Percentiles rank a stretch among this genome's conserved stretches.
These are phyloP conservation scores for Tricholoma hemisulphureum DNA, from an alignment of 768 basidiomycete species.

Conservation along the genomic window DNA sequence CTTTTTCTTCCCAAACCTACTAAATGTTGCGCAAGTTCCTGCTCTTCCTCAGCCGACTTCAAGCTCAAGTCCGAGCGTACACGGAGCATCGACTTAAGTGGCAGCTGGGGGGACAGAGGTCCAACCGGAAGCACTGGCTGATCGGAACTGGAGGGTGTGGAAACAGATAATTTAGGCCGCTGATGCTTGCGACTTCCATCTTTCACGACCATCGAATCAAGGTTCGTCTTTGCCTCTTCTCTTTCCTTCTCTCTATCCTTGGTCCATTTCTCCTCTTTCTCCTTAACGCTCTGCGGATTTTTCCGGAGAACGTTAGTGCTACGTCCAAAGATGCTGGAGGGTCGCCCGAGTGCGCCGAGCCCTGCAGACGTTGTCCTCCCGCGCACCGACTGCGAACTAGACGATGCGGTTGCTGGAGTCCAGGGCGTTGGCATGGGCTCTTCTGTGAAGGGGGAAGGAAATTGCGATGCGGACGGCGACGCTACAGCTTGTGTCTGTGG, in stretches of 20 bases:
- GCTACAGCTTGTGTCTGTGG: background rate
- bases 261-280: conserved; percentile 17
- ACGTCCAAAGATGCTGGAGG: conserved; percentile 18
- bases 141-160: conserved; percentile 18
- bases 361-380: conserved; percentile 20
- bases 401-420: conserved; percentile 1
- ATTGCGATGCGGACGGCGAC: conserved; percentile 6
- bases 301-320: conserved; percentile 13
- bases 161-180: conserved; percentile 32
- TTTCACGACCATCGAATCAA: background rate
- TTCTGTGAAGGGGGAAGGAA: conserved; percentile 2
- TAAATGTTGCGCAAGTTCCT: conserved; percentile 3
- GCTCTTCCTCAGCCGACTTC: conserved; percentile 8
- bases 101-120: conserved; percentile 7
- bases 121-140: background rate
- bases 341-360: conserved; percentile 18
- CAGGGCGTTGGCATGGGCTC: background rate
- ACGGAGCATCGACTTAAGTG: conserved; percentile 20
- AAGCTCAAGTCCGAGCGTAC: conserved; percentile 36
- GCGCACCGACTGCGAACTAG: conserved; percentile 7
- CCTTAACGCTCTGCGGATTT: conserved; percentile 11
- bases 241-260: conserved; percentile 17
- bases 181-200: conserved; percentile 16
- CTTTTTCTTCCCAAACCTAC: conserved; percentile 26
- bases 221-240: conserved; percentile 3